Evolutionary conservation across 2,329 filamentous ascomycete species (phyloP).

Genomic region (Arthrocladium fulminans): DNA sequence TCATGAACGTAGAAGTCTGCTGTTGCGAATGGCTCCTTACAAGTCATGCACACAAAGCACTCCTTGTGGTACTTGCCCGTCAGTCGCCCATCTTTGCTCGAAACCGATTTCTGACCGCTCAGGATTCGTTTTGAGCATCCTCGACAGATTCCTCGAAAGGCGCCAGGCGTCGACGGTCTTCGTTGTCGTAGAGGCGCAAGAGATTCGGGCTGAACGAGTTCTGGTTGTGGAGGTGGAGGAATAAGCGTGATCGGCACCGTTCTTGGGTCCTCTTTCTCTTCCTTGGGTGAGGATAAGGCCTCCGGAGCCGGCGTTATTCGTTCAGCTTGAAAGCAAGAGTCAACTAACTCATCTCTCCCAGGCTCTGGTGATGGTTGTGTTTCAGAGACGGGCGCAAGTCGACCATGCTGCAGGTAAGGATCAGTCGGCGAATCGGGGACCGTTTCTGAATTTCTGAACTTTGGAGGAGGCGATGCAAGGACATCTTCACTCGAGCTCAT

Average conservation of each 20-base stretch:
- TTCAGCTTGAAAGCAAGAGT: background rate
- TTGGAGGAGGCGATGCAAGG: conserved; percentile 46
- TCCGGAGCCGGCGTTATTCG: background rate
- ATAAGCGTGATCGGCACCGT: background rate
- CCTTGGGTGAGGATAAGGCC: background rate
- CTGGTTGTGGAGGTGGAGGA: background rate
- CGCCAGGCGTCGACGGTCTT: conserved; percentile 31
- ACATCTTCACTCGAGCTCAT: conserved; percentile 42
- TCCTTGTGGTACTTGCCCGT: conserved; percentile 91
- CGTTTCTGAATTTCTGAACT: conserved; percentile 6
- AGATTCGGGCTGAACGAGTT: conserved; percentile 6
- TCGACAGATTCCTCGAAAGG: conserved; percentile 66
- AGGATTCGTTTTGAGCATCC: conserved; percentile 70
- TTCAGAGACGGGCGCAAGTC: conserved; percentile 28
- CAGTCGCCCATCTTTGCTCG: conserved; percentile 82
- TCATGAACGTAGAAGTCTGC: conserved; percentile 86
- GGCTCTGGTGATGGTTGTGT: background rate
- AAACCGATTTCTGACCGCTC: conserved; percentile 69
- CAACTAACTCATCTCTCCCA: background rate
- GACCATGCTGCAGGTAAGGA: conserved; percentile 35
- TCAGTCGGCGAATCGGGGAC: conserved; percentile 41
- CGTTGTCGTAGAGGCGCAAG: conserved; percentile 30
- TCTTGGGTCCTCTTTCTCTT: background rate
- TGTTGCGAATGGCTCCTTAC: conserved; percentile 69
- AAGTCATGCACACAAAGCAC: conserved; percentile 87